Conservation (phyloP, 192 early-diverging fungal genomes). For the Gaertneriomyces semiglobifer region DNA sequence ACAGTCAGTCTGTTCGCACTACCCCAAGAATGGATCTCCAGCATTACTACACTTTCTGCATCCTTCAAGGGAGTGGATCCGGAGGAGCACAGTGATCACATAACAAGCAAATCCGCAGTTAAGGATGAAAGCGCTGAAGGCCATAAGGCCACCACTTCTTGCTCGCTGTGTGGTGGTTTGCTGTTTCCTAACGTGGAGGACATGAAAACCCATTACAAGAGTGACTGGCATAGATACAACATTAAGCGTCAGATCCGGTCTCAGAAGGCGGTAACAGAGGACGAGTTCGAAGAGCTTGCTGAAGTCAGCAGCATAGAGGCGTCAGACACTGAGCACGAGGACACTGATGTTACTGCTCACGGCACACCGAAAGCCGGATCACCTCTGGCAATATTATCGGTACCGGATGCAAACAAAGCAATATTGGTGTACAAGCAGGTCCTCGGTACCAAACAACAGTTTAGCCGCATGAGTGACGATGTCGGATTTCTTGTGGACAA, state of each 20-base stretch:
- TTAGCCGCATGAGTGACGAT: not conserved
- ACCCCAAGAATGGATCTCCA: too few species aligned
- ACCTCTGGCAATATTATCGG: not conserved
- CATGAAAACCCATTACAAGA: slow-evolving; percentile 73
- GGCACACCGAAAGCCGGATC: not conserved
- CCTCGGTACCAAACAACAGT: slow-evolving; percentile 10
- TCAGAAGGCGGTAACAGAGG: slow-evolving; percentile 31
- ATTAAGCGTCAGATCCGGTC: slow-evolving; percentile 69
- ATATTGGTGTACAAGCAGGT: slow-evolving; percentile 42
- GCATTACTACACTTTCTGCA: too few species aligned
- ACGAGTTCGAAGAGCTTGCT: slow-evolving; percentile 40
- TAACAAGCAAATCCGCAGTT: not conserved
- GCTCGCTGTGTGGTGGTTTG: slow-evolving; percentile 14
- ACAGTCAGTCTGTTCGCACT: too few species aligned
- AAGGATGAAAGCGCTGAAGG: not conserved
- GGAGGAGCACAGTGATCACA: too few species aligned
- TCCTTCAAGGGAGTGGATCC: too few species aligned
- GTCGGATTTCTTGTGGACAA: not conserved
- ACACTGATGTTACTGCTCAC: slow-evolving; percentile 5
- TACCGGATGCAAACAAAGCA: slow-evolving; percentile 18
- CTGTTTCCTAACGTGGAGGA: slow-evolving; percentile 8
- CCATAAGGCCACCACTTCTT: slow-evolving; percentile 1
- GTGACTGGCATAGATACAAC: slow-evolving; percentile 96
- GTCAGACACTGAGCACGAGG: slow-evolving; percentile 28
- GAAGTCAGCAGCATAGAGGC: slow-evolving; percentile 44